Conservation (phyloP, 495 filamentous ascomycete genomes). For the Hypoxylon fragiforme region DNA sequence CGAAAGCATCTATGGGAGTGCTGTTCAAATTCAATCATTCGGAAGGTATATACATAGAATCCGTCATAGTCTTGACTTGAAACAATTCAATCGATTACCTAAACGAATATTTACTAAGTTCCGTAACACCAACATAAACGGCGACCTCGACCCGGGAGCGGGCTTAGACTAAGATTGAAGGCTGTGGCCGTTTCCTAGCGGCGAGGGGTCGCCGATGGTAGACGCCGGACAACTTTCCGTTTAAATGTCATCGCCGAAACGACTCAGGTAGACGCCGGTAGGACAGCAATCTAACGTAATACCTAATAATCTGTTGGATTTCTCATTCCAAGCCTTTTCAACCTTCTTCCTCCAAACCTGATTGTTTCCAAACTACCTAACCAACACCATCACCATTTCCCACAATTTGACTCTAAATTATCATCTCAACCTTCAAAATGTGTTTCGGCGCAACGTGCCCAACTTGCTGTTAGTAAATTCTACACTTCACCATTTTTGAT, state of each 20-base stretch:
- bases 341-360: slow-evolving; percentile 1
- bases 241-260: slow-evolving; percentile 24
- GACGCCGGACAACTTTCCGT: slow-evolving; percentile 18
- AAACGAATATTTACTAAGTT: too few species aligned
- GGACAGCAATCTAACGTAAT: not conserved
- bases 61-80: too few species aligned
- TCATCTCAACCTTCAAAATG: slow-evolving; percentile 39
- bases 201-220: slow-evolving; percentile 20
- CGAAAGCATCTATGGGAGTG: too few species aligned
- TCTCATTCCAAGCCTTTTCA: not conserved
- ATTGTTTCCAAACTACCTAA: too few species aligned
- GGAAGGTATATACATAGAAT: too few species aligned
- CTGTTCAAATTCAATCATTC: too few species aligned
- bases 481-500: not conserved
- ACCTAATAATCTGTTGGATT: too few species aligned
- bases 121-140: too few species aligned
- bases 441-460: slow-evolving; percentile 45
- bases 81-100: too few species aligned
- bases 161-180: not conserved
- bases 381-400: slow-evolving; percentile 3
- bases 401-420: not conserved
- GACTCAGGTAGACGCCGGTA: slow-evolving; percentile 15
- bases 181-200: not conserved
- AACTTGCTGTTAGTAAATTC: slow-evolving; percentile 41
- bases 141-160: too few species aligned